phyloP scores from a whole-genome alignment of 2,329 filamentous ascomycete genomes.

The Lecanoromycetidae sp. region DNA sequence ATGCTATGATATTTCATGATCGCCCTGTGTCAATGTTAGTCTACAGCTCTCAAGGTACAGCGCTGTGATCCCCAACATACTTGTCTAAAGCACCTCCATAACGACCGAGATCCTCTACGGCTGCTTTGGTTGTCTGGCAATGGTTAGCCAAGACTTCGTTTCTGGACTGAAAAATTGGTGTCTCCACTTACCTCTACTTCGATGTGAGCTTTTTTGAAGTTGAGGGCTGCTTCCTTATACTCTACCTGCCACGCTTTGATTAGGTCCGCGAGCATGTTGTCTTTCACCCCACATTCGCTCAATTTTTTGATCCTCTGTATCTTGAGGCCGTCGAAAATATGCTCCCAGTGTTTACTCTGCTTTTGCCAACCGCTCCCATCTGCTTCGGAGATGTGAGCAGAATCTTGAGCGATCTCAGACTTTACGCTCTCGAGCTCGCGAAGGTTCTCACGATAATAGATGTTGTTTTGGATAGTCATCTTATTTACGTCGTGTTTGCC shows the following conservation, averaged over 20 bases:
- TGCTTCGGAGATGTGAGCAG: constrained; percentile 66
- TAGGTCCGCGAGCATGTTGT: constrained; percentile 63
- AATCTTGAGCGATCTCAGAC: constrained; percentile 59
- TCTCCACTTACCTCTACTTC: constrained; percentile 48
- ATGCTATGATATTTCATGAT: constrained; percentile 94
- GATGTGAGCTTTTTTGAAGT: constrained; percentile 80
- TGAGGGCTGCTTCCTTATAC: constrained; percentile 67
- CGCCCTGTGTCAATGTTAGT: constrained; percentile 35
- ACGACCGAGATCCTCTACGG: constrained; percentile 75
- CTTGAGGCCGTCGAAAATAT: constrained; percentile 54
- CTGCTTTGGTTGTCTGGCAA: constrained; percentile 67
- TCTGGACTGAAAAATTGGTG: no score
- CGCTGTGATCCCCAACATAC: constrained; percentile 16
- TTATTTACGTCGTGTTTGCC: constrained; percentile 71
- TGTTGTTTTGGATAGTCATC: constrained; percentile 77
- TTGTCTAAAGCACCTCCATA: constrained; percentile 80
- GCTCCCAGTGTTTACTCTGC: constrained; percentile 58
- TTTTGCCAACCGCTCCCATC: constrained; percentile 63
- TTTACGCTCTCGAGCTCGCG: constrained; percentile 55
- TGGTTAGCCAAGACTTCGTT: not conserved
- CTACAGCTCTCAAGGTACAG: not conserved
- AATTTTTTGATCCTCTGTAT: constrained; percentile 63
- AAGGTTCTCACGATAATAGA: constrained; percentile 68
- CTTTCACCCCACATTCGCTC: constrained; percentile 71
- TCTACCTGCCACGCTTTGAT: constrained; percentile 71